phyloP scores from a whole-genome alignment of 2,329 filamentous ascomycete genomes.

The Penicillium polonicum region DNA sequence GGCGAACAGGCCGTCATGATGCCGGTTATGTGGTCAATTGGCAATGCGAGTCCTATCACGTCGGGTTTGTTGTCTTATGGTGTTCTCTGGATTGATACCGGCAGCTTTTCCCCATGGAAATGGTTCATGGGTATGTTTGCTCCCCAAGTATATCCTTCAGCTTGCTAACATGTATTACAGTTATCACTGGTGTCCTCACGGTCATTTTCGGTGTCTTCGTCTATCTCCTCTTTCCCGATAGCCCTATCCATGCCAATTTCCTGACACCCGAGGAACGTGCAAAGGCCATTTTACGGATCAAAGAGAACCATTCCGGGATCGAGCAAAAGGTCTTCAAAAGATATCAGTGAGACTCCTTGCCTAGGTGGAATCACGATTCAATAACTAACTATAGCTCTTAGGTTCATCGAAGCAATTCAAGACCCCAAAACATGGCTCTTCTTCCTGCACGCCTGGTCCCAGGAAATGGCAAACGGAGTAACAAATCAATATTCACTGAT shows the following conservation, averaged over 20 bases:
- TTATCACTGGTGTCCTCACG: conserved; percentile 15
- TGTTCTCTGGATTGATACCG: conserved; percentile 41
- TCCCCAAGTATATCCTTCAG: background rate
- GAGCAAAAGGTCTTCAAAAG: conserved; percentile 39
- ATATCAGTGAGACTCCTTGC: conserved; percentile 14
- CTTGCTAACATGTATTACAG: background rate
- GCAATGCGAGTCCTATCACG: conserved; percentile 41
- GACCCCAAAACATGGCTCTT: conserved; percentile 39
- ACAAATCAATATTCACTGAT: conserved; percentile 47
- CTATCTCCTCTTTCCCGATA: conserved; percentile 36
- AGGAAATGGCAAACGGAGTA: conserved; percentile 39
- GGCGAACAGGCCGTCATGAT: conserved; percentile 33
- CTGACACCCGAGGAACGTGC: conserved; percentile 35
- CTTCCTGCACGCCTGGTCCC: conserved; percentile 36
- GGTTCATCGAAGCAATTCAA: conserved; percentile 33
- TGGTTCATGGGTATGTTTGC: conserved; percentile 39
- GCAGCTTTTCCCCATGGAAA: conserved; percentile 40
- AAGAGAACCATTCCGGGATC: conserved; percentile 40
- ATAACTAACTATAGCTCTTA: background rate
- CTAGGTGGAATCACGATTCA: background rate
- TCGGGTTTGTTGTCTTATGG: conserved; percentile 46
- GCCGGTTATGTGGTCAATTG: conserved; percentile 45
- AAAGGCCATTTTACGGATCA: conserved; percentile 36
- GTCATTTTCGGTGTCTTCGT: conserved; percentile 29
- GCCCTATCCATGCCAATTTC: conserved; percentile 33